These are phyloP conservation scores for Fusarium tanahbumbuense DNA, from an alignment of 2,329 filamentous ascomycete genomes.

Conservation along the genomic window DNA sequence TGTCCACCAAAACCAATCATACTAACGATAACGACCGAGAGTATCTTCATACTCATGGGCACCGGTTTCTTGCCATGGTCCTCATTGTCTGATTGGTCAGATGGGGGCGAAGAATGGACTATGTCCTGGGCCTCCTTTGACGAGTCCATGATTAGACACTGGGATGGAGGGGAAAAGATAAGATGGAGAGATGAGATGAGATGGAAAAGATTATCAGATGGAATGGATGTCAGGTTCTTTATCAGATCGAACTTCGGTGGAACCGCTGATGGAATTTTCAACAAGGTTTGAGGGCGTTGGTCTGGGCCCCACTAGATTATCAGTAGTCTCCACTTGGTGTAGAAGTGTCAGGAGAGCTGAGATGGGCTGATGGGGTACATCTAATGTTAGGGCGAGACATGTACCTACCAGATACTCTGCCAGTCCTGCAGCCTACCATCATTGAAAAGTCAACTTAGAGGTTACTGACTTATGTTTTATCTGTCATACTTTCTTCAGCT, in stretches of 20 bases:
- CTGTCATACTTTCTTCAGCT: no score
- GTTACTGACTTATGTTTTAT: no score
- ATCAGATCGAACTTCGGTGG: conserved; percentile 42
- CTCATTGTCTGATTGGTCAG: conserved; percentile 31
- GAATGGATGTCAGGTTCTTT: conserved; percentile 20
- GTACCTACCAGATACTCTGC: no score
- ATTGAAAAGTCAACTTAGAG: no score
- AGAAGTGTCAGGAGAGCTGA: not conserved
- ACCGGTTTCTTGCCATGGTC: conserved; percentile 41
- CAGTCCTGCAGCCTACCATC: no score
- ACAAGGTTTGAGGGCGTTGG: conserved; percentile 15
- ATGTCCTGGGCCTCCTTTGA: conserved; percentile 25
- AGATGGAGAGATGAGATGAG: conserved; percentile 12
- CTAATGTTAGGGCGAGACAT: not conserved
- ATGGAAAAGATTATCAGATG: conserved; percentile 33
- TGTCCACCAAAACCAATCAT: conserved; percentile 69
- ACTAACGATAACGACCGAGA: conserved; percentile 61
- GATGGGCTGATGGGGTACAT: not conserved
- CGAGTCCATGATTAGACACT: no score
- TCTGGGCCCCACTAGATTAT: conserved; percentile 15
- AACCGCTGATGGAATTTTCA: conserved; percentile 1
- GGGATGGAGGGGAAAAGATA: not conserved
- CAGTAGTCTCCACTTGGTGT: conserved; percentile 14
- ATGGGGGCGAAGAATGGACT: conserved; percentile 7
- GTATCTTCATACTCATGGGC: conserved; percentile 48